Evolutionary conservation across 331 rosid species (phyloP).

Genomic region (Cydonia oblonga): DNA sequence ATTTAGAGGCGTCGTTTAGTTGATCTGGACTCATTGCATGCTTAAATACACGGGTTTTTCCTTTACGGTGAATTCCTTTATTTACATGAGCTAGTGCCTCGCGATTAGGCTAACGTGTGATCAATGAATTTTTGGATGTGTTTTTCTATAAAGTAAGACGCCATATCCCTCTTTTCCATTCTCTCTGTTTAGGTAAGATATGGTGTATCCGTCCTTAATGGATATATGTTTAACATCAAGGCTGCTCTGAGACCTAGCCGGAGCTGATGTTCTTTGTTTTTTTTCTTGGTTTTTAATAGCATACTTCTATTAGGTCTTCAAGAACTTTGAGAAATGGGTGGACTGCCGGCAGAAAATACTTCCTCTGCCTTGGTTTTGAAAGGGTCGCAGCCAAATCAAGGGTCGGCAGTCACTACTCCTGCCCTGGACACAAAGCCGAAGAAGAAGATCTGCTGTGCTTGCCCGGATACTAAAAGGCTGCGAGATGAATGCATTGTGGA

Average conservation of each 20-base stretch:
- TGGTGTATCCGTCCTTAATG: background rate
- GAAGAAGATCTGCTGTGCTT: conserved; percentile 89
- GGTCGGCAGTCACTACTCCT: conserved; percentile 9
- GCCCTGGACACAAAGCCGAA: conserved; percentile 49
- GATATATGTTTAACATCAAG: background rate
- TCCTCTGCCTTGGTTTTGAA: conserved; percentile 27
- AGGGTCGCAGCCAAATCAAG: conserved; percentile 25
- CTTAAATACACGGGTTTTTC: background rate
- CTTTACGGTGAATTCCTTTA: background rate
- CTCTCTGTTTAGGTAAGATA: background rate
- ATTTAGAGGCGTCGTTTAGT: background rate
- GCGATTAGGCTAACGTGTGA: background rate
- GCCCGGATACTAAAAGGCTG: conserved; percentile 76
- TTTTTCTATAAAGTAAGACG: background rate
- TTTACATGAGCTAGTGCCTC: background rate
- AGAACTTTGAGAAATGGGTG: conserved; percentile 38
- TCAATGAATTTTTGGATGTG: background rate
- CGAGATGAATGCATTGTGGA: conserved; percentile 88
- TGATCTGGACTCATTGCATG: background rate
- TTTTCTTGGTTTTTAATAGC: background rate
- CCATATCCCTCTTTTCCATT: background rate
- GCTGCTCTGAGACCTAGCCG: background rate
- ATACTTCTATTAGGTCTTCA: background rate
- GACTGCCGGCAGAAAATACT: conserved; percentile 25
- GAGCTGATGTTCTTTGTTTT: background rate